These are phyloP conservation scores for Penicillium sp. DNA, from an alignment of 2,329 filamentous ascomycete species.

Conservation along the genomic window DNA sequence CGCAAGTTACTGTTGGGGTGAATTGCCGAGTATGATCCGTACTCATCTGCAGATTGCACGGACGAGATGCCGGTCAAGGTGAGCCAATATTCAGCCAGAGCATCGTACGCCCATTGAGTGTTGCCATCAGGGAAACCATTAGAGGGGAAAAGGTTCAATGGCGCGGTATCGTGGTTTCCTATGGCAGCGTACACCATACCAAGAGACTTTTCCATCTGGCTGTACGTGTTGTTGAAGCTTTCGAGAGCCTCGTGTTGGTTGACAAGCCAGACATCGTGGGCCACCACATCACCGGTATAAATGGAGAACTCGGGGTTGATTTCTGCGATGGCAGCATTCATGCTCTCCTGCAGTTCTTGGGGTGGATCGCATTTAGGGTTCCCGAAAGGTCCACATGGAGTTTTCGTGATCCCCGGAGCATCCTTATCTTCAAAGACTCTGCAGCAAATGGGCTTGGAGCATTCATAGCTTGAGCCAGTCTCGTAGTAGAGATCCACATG, in stretches of 20 bases:
- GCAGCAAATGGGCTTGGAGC: slow-evolving; percentile 62
- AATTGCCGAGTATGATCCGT: slow-evolving; percentile 54
- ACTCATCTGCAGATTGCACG: slow-evolving; percentile 38
- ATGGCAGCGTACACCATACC: slow-evolving; percentile 54
- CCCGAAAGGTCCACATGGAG: slow-evolving; percentile 55
- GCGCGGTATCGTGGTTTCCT: slow-evolving; percentile 60
- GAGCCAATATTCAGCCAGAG: slow-evolving; percentile 50
- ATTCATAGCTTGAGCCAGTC: slow-evolving; percentile 56
- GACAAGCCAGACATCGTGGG: slow-evolving; percentile 49
- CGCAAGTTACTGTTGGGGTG: slow-evolving; percentile 52
- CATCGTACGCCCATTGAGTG: slow-evolving; percentile 56
- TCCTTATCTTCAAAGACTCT: slow-evolving; percentile 53
- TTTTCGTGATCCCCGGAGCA: slow-evolving; percentile 50
- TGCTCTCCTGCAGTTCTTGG: slow-evolving; percentile 54
- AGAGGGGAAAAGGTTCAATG: slow-evolving; percentile 55
- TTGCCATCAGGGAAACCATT: slow-evolving; percentile 37
- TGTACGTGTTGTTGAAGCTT: slow-evolving; percentile 50
- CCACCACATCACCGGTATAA: slow-evolving; percentile 62
- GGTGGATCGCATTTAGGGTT: slow-evolving; percentile 58
- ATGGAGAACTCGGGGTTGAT: slow-evolving; percentile 56
- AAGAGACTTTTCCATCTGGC: slow-evolving; percentile 45
- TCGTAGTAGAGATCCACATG: slow-evolving; percentile 60
- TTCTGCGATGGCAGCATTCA: slow-evolving; percentile 46
- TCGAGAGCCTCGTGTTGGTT: slow-evolving; percentile 33
- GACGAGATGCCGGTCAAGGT: slow-evolving; percentile 48